Conservation (phyloP, 139 green algal genomes). For the Chlorella vulgaris region DNA sequence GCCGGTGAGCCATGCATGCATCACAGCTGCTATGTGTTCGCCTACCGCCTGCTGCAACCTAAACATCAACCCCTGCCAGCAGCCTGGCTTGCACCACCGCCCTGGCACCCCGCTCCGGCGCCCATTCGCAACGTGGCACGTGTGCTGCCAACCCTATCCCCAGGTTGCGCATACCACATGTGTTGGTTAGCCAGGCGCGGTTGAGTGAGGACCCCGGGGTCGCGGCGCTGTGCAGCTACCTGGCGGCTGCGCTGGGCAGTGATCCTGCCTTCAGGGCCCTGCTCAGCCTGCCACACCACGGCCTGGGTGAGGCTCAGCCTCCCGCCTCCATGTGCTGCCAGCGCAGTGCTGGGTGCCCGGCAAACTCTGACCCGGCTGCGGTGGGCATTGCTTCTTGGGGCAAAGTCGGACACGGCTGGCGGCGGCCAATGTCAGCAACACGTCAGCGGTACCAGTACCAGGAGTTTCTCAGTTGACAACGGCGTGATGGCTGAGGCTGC, state of each 20-base stretch:
- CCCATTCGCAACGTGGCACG: too few relatives aligned
- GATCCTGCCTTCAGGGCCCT: conserved; percentile 15
- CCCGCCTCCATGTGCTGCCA: not conserved
- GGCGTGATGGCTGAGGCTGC: too few relatives aligned
- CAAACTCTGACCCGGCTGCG: too few relatives aligned
- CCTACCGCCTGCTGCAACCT: too few relatives aligned
- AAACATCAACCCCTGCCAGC: not conserved
- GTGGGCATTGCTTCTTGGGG: too few relatives aligned
- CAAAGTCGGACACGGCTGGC: too few relatives aligned
- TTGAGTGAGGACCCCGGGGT: conserved; percentile 7
- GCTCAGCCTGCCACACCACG: conserved; percentile 8
- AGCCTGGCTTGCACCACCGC: not conserved
- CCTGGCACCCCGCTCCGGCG: too few relatives aligned
- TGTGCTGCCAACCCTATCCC: not conserved
- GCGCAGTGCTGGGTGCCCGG: not conserved
- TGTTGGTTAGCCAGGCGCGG: not conserved
- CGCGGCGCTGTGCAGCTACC: not conserved
- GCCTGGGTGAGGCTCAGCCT: not conserved
- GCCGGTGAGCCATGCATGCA: not conserved
- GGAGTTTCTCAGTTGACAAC: too few relatives aligned
- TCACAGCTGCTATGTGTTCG: not conserved
- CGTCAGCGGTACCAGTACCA: too few relatives aligned
- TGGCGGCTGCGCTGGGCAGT: not conserved
- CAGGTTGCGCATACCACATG: conserved; percentile 16
- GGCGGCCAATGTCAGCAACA: too few relatives aligned